Percentiles rank a stretch among this genome's conserved stretches.
phyloP scores from a whole-genome alignment of 2,329 filamentous ascomycete genomes.

The Cordyceps tenuipes region DNA sequence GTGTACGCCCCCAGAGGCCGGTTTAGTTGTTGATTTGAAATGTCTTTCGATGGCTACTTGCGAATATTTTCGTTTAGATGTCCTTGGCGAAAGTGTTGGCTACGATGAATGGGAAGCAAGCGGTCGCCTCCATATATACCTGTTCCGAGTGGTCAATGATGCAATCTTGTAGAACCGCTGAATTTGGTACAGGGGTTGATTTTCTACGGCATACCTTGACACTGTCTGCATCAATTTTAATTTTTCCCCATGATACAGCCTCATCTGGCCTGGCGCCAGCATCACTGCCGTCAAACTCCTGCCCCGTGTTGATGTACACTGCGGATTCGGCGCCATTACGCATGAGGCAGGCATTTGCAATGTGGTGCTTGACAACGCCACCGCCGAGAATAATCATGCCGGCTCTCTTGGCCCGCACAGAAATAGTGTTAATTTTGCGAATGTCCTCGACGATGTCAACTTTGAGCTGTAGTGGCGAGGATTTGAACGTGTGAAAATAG shows the following conservation, averaged over 20 bases:
- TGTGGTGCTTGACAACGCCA: constrained; percentile 95
- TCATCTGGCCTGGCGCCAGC: constrained; percentile 92
- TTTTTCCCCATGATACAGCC: constrained; percentile 97
- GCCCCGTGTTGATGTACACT: constrained; percentile 94
- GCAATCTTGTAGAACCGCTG: background rate
- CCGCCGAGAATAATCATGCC: constrained; percentile 96
- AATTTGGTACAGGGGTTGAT: too few species aligned
- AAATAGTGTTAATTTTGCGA: constrained; percentile 82
- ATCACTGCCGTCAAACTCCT: constrained; percentile 97
- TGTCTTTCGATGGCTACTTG: background rate
- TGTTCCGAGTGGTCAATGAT: constrained; percentile 18
- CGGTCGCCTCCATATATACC: constrained; percentile 58
- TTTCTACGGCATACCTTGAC: constrained; percentile 61
- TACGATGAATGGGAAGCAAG: constrained; percentile 58
- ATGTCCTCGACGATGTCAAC: constrained; percentile 95
- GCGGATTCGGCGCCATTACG: constrained; percentile 94
- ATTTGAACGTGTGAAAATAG: constrained; percentile 94
- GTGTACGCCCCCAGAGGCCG: too few species aligned
- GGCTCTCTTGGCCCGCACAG: constrained; percentile 75
- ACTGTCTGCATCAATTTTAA: constrained; percentile 76
- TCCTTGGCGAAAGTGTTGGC: constrained; percentile 59
- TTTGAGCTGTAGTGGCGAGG: constrained; percentile 70
- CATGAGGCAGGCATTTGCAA: constrained; percentile 96
- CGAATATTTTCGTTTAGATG: constrained; percentile 16
- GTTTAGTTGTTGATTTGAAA: background rate